A percentile compares a stretch with the other conserved stretches of the same genome.
Conservation (phyloP, 352 stramenopile species). For the Blastocystis sp. region DNA sequence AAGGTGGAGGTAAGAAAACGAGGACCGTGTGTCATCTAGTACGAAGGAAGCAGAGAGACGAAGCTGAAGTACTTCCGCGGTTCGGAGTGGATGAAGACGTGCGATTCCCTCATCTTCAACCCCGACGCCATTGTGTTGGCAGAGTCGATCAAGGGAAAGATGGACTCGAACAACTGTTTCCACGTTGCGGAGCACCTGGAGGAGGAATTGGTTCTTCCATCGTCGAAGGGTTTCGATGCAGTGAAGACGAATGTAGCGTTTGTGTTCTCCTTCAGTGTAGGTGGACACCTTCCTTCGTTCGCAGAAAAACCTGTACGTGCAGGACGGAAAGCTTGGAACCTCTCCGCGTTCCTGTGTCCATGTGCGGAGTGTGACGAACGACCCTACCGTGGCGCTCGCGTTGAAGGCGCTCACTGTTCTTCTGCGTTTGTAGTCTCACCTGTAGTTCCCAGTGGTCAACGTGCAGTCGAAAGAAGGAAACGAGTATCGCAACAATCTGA, state of each 20-base stretch:
- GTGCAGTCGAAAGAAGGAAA: background rate
- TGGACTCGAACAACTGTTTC: constrained; percentile 32
- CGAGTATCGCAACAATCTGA: constrained; percentile 42
- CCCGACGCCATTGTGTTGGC: background rate
- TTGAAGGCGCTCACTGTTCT: constrained; percentile 31
- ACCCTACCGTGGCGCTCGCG: background rate
- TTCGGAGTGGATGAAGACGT: constrained; percentile 34
- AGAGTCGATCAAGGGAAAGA: constrained; percentile 14
- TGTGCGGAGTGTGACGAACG: constrained; percentile 37
- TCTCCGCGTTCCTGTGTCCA: background rate
- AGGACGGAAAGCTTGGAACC: constrained; percentile 26
- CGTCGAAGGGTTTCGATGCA: background rate
- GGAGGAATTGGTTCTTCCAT: background rate
- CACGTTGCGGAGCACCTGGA: background rate
- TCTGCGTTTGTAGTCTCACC: background rate
- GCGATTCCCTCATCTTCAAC: constrained; percentile 25
- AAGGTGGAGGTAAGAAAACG: background rate
- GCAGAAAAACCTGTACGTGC: constrained; percentile 3
- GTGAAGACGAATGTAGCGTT: background rate
- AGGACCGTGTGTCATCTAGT: background rate
- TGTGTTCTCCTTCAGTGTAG: background rate
- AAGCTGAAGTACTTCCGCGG: constrained; percentile 52
- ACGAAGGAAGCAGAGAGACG: constrained; percentile 34
- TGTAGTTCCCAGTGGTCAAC: constrained; percentile 32
- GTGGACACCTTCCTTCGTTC: constrained; percentile 25